Evolutionary conservation across 441 rosid genomes (phyloP).

Genomic region (Adansonia gregorii): DNA sequence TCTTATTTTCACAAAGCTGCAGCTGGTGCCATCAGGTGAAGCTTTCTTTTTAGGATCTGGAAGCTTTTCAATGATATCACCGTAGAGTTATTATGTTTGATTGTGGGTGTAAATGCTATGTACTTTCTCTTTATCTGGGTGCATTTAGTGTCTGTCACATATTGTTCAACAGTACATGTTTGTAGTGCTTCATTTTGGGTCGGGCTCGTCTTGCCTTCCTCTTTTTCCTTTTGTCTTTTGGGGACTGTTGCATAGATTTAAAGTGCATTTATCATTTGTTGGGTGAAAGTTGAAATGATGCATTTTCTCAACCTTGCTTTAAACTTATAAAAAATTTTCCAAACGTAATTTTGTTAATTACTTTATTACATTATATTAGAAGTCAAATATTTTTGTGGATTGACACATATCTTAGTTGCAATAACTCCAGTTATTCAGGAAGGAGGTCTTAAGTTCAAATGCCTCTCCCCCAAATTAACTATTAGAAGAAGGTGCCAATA

Average conservation of each 20-base stretch:
- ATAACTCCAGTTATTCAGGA: not conserved
- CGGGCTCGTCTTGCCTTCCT: constrained; percentile 6
- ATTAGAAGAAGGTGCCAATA: not conserved
- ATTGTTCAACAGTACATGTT: not conserved
- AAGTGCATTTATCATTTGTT: not conserved
- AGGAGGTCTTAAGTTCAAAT: not conserved
- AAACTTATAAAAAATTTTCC: not conserved
- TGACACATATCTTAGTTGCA: constrained; percentile 4
- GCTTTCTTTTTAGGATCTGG: constrained; percentile 19
- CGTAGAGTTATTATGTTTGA: constrained; percentile 6
- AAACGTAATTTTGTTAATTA: not conserved
- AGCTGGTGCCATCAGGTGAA: constrained; percentile 89
- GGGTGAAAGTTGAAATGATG: not conserved
- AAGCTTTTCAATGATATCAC: not conserved
- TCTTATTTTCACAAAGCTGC: constrained; percentile 97
- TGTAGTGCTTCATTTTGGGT: constrained; percentile 15
- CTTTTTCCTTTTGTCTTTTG: not conserved
- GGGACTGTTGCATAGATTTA: constrained; percentile 9
- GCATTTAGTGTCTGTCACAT: not conserved
- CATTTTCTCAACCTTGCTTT: not conserved
- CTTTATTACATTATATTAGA: not conserved
- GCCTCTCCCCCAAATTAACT: not conserved
- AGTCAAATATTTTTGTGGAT: not conserved
- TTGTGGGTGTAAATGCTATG: not conserved
- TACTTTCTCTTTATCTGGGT: not conserved